Percentiles rank a stretch among this genome's conserved stretches.
phyloP scores from a whole-genome alignment of 2,329 filamentous ascomycete species.

The Aureobasidium sp. region DNA sequence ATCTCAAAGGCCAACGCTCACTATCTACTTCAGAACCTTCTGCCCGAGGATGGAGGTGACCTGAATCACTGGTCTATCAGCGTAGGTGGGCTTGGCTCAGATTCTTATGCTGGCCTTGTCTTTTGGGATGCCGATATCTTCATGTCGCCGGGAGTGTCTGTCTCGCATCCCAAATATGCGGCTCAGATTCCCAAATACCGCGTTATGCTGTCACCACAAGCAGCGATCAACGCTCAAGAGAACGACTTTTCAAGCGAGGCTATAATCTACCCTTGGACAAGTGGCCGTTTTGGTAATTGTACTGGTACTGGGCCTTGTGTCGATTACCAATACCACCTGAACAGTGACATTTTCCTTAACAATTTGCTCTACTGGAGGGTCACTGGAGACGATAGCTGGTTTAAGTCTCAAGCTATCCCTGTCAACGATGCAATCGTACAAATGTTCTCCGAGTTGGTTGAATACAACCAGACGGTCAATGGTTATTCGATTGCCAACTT shows the following conservation, averaged over 20 bases:
- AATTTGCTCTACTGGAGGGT: slow-evolving; percentile 55
- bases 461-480: slow-evolving; percentile 51
- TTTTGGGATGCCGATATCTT: slow-evolving; percentile 63
- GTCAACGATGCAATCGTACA: slow-evolving; percentile 58
- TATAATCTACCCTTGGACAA: slow-evolving; percentile 62
- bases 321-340: slow-evolving; percentile 66
- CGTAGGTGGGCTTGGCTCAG: slow-evolving; percentile 61
- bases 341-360: slow-evolving; percentile 60
- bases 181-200: slow-evolving; percentile 61
- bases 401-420: slow-evolving; percentile 51
- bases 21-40: slow-evolving; percentile 52
- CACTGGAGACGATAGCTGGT: slow-evolving; percentile 52
- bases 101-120: slow-evolving; percentile 60
- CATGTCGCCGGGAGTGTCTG: slow-evolving; percentile 61
- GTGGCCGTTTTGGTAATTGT: slow-evolving; percentile 60
- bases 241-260: slow-evolving; percentile 51
- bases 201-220: slow-evolving; percentile 51
- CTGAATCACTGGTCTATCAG: slow-evolving; percentile 51
- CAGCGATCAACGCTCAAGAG: slow-evolving; percentile 50
- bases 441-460: slow-evolving; percentile 54
- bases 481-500: slow-evolving; percentile 52
- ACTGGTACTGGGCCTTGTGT: slow-evolving; percentile 56
- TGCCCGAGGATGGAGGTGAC: slow-evolving; percentile 45
- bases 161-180: slow-evolving; percentile 55
- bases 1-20: slow-evolving; percentile 49